Percentiles rank a stretch among this genome's conserved stretches.
These are phyloP conservation scores for Colletotrichum sp. DNA, from an alignment of 2,329 filamentous ascomycete genomes.

Conservation along the genomic window DNA sequence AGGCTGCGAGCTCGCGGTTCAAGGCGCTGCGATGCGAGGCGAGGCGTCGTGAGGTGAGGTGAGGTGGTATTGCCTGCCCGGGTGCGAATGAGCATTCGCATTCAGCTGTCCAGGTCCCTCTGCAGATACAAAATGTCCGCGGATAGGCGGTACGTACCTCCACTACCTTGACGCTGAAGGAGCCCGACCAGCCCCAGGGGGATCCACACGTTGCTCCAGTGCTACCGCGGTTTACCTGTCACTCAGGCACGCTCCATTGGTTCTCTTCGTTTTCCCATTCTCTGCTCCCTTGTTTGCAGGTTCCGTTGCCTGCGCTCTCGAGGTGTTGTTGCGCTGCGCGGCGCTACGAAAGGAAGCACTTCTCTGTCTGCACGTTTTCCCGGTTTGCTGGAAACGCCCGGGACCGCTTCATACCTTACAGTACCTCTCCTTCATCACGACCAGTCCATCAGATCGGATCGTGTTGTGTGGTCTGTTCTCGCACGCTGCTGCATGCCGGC, in stretches of 20 bases:
- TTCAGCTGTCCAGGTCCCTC: neutral
- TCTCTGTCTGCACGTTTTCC: neutral
- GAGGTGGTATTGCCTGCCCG: neutral
- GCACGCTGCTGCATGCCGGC: neutral
- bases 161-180: neutral
- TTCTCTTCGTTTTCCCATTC: neutral
- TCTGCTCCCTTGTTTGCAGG: neutral
- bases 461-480: neutral
- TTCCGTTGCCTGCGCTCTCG: neutral
- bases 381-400: constrained; percentile 12
- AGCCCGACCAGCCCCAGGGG: neutral
- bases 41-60: neutral
- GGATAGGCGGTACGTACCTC: neutral
- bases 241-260: constrained; percentile 12
- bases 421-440: neutral
- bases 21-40: neutral
- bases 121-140: neutral
- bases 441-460: neutral
- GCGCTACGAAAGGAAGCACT: neutral
- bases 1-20: neutral
- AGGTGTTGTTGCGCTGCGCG: neutral
- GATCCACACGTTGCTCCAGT: constrained; percentile 13
- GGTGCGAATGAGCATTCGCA: neutral
- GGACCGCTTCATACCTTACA: neutral
- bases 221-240: constrained; percentile 1